phyloP scores from a whole-genome alignment of 1,284 basidiomycete species.

The Moesziomyces globuligerus region DNA sequence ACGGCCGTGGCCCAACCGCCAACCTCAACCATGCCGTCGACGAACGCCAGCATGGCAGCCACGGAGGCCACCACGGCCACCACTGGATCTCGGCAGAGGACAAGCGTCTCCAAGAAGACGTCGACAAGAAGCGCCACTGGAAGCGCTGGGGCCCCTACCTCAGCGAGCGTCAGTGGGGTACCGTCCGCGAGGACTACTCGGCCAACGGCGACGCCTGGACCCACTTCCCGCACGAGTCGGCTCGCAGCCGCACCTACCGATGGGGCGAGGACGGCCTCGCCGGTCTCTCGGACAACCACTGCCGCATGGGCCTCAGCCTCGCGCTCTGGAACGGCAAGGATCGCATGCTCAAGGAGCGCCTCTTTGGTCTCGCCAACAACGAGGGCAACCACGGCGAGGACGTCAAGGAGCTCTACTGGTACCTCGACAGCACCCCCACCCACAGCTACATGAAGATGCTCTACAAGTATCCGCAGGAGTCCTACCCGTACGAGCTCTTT shows the following conservation, averaged over 20 bases:
- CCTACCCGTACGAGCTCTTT: slow-evolving; percentile 92
- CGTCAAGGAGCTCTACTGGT: slow-evolving; percentile 97
- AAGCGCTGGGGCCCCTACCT: slow-evolving; percentile 98
- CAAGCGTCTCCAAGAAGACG: slow-evolving; percentile 73
- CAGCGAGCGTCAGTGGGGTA: slow-evolving; percentile 96
- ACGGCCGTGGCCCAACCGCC: slow-evolving; percentile 47
- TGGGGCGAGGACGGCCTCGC: slow-evolving; percentile 99
- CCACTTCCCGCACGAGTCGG: slow-evolving; percentile 94
- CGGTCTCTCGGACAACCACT: slow-evolving; percentile 95
- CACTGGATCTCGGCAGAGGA: slow-evolving; percentile 65
- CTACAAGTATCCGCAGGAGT: slow-evolving; percentile 95
- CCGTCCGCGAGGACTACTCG: slow-evolving; percentile 97
- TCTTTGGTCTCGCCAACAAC: slow-evolving; percentile 92
- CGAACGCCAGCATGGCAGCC: slow-evolving; percentile 35
- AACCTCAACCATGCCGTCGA: slow-evolving; percentile 44
- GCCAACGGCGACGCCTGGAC: slow-evolving; percentile 96
- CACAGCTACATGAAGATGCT: slow-evolving; percentile 99
- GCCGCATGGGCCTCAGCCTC: slow-evolving; percentile 87
- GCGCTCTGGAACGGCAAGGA: slow-evolving; percentile 96
- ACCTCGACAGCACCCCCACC: slow-evolving; percentile 96
- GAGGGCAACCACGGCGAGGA: slow-evolving; percentile 98
- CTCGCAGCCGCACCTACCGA: slow-evolving; percentile 91
- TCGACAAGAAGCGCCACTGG: slow-evolving; percentile 81
- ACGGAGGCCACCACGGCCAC: slow-evolving; percentile 32
- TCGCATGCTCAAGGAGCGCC: slow-evolving; percentile 92